phyloP scores from a whole-genome alignment of 495 filamentous ascomycete species.

The Coniosporium apollinis region DNA sequence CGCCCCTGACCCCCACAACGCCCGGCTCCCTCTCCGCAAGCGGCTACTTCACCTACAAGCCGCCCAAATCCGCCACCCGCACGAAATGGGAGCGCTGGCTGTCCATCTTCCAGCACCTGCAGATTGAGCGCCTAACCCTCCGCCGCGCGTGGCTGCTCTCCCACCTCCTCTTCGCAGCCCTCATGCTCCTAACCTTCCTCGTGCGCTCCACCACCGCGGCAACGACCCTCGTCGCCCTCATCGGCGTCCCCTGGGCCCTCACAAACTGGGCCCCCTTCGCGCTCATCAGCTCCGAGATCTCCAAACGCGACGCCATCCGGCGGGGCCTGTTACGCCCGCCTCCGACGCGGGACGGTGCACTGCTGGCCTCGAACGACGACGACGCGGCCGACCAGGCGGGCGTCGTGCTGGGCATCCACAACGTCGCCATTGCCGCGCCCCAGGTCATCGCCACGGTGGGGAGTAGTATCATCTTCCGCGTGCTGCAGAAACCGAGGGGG shows the following conservation, averaged over 20 bases:
- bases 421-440: slow-evolving; percentile 74
- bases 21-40: slow-evolving; percentile 6
- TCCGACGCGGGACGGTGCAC: slow-evolving; percentile 11
- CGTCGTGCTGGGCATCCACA: slow-evolving; percentile 79
- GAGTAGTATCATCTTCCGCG: slow-evolving; percentile 63
- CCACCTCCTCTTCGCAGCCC: slow-evolving; percentile 58
- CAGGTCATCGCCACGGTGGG: slow-evolving; percentile 76
- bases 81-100: not conserved
- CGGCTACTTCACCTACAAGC: slow-evolving; percentile 15
- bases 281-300: slow-evolving; percentile 75
- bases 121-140: slow-evolving; percentile 67
- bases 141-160: slow-evolving; percentile 72
- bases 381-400: slow-evolving; percentile 60
- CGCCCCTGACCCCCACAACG: slow-evolving; percentile 13
- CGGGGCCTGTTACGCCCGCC: slow-evolving; percentile 32
- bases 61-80: not conserved
- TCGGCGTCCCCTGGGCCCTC: slow-evolving; percentile 79
- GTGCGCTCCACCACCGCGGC: slow-evolving; percentile 47
- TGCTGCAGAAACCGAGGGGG: slow-evolving; percentile 68
- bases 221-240: slow-evolving; percentile 54
- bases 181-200: slow-evolving; percentile 70
- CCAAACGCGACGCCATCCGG: slow-evolving; percentile 53
- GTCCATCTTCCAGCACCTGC: slow-evolving; percentile 21
- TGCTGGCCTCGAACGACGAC: slow-evolving; percentile 24
- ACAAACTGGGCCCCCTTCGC: slow-evolving; percentile 88